These are phyloP conservation scores for Phytomonas sp. DNA, from an alignment of 208 protist genomes.

Conservation along the genomic window DNA sequence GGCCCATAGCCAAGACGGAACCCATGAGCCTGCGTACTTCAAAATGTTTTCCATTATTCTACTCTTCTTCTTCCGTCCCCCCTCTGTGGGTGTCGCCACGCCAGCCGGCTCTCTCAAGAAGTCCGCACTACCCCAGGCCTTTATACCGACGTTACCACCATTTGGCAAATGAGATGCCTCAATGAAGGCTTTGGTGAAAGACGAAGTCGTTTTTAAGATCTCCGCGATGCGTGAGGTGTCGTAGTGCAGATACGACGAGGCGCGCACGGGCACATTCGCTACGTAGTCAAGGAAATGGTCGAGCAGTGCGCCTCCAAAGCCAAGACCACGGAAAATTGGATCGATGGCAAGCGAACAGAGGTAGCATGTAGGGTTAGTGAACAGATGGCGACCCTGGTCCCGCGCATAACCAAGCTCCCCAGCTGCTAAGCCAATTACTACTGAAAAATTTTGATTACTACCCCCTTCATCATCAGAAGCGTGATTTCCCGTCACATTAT, in stretches of 20 bases:
- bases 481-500: background rate
- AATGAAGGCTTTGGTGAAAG: background rate
- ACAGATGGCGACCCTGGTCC: constrained; percentile 25
- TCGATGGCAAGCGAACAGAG: constrained; percentile 61
- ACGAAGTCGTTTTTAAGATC: background rate
- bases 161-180: background rate
- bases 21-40: background rate
- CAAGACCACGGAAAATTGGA: constrained; percentile 32
- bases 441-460: constrained; percentile 15
- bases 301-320: constrained; percentile 52
- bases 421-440: constrained; percentile 53
- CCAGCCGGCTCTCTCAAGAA: background rate
- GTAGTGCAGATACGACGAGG: constrained; percentile 47
- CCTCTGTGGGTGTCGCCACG: background rate
- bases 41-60: background rate
- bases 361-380: constrained; percentile 62
- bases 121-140: background rate
- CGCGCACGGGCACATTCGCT: constrained; percentile 38
- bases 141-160: background rate
- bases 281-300: constrained; percentile 46
- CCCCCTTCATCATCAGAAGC: background rate
- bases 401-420: constrained; percentile 42
- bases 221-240: constrained; percentile 10
- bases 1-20: background rate
- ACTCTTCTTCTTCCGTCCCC: background rate